Percentiles rank a stretch among this genome's conserved stretches.
Evolutionary conservation across 2,329 filamentous ascomycete species (phyloP).

Genomic region (Chlorencoelia australis): DNA sequence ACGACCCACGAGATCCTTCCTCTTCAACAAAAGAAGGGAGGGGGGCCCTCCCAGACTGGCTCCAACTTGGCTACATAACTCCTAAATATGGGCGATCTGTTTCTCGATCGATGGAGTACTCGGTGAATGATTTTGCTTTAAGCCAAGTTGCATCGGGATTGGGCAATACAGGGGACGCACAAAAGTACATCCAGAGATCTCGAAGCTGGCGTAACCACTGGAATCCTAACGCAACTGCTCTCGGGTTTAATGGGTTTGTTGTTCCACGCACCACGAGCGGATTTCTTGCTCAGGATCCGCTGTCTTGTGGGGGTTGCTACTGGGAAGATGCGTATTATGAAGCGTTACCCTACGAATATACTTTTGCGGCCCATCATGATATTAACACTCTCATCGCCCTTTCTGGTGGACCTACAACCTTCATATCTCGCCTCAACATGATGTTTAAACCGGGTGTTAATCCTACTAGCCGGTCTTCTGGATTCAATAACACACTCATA

Average conservation of each 20-base stretch:
- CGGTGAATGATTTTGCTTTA: conserved; percentile 58
- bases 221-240: conserved; percentile 46
- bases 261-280: conserved; percentile 44
- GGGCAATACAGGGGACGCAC: conserved; percentile 45
- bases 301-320: conserved; percentile 41
- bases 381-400: conserved; percentile 36
- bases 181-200: conserved; percentile 51
- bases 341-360: conserved; percentile 45
- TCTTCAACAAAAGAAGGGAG: conserved; percentile 58
- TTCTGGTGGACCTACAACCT: conserved; percentile 37
- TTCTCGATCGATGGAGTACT: conserved; percentile 56
- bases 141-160: conserved; percentile 54
- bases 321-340: conserved; percentile 44
- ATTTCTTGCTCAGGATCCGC: conserved; percentile 37
- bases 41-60: conserved; percentile 60
- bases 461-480: conserved; percentile 7
- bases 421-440: conserved; percentile 39
- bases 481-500: conserved; percentile 36
- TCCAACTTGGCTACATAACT: conserved; percentile 54
- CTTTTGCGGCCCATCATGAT: conserved; percentile 46
- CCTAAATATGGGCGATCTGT: conserved; percentile 51
- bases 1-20: conserved; percentile 40
- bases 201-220: conserved; percentile 66
- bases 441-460: conserved; percentile 38
- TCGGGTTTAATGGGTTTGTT: conserved; percentile 56